Percentiles rank a stretch among this genome's conserved stretches.
Evolutionary conservation across 352 stramenopile species (phyloP).

Genomic region (Pythium brachiatum): DNA sequence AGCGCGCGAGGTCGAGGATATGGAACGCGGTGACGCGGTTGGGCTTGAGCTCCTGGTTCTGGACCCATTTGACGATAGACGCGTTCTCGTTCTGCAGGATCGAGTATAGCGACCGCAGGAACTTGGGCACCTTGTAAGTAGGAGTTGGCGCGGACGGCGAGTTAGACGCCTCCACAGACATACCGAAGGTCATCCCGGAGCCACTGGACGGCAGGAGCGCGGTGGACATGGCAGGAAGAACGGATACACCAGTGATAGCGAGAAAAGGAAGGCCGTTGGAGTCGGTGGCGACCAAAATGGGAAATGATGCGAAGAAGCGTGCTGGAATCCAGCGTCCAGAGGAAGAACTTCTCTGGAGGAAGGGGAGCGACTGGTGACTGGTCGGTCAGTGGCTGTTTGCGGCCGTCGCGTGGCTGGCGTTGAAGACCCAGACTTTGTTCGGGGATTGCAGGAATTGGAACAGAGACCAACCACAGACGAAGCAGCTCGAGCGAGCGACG

Average conservation of each 20-base stretch:
- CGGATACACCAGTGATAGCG: too few relatives aligned
- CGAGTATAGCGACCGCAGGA: slow-evolving; percentile 73
- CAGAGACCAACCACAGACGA: background rate
- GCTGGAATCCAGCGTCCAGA: background rate
- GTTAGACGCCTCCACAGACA: background rate
- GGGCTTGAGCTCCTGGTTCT: slow-evolving; percentile 65
- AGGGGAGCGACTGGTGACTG: background rate
- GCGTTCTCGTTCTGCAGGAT: slow-evolving; percentile 79
- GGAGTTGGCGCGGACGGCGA: background rate
- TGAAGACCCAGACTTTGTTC: slow-evolving; percentile 10
- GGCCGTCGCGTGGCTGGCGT: slow-evolving; percentile 5
- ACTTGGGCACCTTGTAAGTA: slow-evolving; percentile 75
- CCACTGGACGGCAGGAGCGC: slow-evolving; percentile 2
- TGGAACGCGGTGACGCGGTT: slow-evolving; percentile 72
- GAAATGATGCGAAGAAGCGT: slow-evolving; percentile 21
- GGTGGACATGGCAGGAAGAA: slow-evolving; percentile 16
- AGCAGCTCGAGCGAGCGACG: background rate
- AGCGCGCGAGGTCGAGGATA: slow-evolving; percentile 69
- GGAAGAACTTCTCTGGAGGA: background rate
- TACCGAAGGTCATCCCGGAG: slow-evolving; percentile 14
- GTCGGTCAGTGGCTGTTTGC: slow-evolving; percentile 3
- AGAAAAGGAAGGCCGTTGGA: background rate
- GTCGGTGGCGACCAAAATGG: slow-evolving; percentile 17
- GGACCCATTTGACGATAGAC: slow-evolving; percentile 63
- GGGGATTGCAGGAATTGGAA: background rate